Percentiles rank a stretch among this genome's conserved stretches.
Evolutionary conservation across 139 green algal species (phyloP).

Genomic region (Closterium sp.): DNA sequence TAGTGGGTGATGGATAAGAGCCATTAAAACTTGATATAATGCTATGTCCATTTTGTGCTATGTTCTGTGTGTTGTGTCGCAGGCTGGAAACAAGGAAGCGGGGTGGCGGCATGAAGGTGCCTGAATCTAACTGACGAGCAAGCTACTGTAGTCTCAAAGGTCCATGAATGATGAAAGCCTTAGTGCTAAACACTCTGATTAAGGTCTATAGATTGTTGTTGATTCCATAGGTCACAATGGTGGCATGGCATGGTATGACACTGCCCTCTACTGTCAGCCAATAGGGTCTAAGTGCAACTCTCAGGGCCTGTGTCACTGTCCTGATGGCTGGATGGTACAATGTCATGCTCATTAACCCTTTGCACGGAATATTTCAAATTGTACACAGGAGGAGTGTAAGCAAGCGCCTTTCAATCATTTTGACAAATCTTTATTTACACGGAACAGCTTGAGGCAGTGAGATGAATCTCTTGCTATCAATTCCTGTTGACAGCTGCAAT

Average conservation of each 20-base stretch:
- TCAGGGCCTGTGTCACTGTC: not conserved
- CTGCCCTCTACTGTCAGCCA: not conserved
- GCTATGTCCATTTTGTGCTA: not conserved
- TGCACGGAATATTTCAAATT: too few relatives aligned
- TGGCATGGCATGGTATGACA: not conserved
- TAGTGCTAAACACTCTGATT: not conserved
- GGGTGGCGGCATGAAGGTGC: slow-evolving; percentile 1
- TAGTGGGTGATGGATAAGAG: not conserved
- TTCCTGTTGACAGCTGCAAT: not conserved
- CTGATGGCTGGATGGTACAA: not conserved
- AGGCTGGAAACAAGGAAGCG: slow-evolving; percentile 3
- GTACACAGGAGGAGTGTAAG: too few relatives aligned
- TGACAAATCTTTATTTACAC: too few relatives aligned
- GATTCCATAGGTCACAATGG: not conserved
- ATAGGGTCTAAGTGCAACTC: not conserved
- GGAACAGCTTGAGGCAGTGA: too few relatives aligned
- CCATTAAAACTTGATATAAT: not conserved
- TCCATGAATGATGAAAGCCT: not conserved
- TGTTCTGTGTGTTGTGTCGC: not conserved
- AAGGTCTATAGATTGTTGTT: not conserved
- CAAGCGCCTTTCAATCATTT: too few relatives aligned
- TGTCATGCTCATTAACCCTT: not conserved
- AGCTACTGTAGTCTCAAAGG: not conserved
- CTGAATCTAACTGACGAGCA: not conserved
- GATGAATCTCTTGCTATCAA: not conserved